Conservation (phyloP, 1,139 yeast species). For the Candida sp. region DNA sequence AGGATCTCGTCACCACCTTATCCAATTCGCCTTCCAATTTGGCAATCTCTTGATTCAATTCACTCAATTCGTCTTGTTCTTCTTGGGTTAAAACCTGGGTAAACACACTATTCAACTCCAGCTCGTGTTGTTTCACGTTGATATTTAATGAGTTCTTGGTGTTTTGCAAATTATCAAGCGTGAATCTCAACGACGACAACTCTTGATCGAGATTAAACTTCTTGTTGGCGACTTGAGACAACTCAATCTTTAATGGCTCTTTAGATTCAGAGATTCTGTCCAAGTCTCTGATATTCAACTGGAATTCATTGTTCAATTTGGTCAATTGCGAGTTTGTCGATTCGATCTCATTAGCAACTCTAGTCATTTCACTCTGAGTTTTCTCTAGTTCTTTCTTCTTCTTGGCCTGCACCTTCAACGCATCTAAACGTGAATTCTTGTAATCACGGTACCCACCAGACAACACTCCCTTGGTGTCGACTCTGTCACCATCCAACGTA, state of each 20-base stretch:
- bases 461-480: conserved; percentile 81
- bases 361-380: conserved; percentile 29
- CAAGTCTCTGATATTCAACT: conserved; percentile 40
- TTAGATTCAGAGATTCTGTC: conserved; percentile 39
- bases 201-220: conserved; percentile 50
- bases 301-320: conserved; percentile 47
- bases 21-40: conserved; percentile 45
- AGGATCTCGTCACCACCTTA: conserved; percentile 43
- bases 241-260: conserved; percentile 47
- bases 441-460: conserved; percentile 90
- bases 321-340: conserved; percentile 31
- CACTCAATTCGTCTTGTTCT: conserved; percentile 39
- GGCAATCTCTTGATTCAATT: conserved; percentile 42
- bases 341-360: conserved; percentile 26
- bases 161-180: conserved; percentile 24
- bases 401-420: conserved; percentile 57
- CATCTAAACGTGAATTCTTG: conserved; percentile 71
- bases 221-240: conserved; percentile 44
- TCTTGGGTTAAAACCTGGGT: conserved; percentile 52
- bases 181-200: conserved; percentile 23
- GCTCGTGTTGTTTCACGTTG: conserved; percentile 40
- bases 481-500: conserved; percentile 91
- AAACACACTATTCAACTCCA: conserved; percentile 62
- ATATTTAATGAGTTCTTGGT: conserved; percentile 29
- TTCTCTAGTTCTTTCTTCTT: conserved; percentile 53